Base-by-base conservation (phyloP, 2,329 filamentous ascomycete species). In the Aspergillus sojae region DNA sequence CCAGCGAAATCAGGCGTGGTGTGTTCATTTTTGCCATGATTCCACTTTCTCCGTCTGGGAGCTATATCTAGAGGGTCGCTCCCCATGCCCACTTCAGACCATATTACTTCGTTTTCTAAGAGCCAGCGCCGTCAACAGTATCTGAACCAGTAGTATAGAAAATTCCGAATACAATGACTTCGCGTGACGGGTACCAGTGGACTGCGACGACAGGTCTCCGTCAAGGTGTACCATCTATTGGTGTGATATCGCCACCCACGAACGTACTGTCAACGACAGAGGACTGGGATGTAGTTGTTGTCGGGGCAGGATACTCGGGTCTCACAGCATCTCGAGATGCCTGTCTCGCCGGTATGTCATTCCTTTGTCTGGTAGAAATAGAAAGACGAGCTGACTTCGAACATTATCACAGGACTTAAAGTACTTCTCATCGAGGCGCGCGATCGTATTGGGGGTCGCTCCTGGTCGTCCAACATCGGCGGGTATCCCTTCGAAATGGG, bases 401-500 rank as follows among this genome's bases (percentile, higher is more conserved):
- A 19, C 39, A n/a, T 41, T 4, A 41, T 7, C 39, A 10, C 63
- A 75, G 77, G 78, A 0, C 65, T 77, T 5, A 77, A 74, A 19
- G 80, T 82, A 0, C 71, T 84, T 1, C 74, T 84, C 1, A 60
- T 84, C 0, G 82, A 84, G 70, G 81, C 77, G 1, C 77, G 83
- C 19, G 81, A 85, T 65, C 74, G 82, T 0, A 81, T 84, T 56
- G 82, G 82, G 19, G 82, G 83, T 1, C 78, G 82, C 0, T 81
- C 81, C 2, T 84, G 80, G 79, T 79, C 79, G 0, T 77, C 80
- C 19, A 77, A 82, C 36, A 80, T 82, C 9, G 75, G 72, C 0
- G 81, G 79, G 0, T 80, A 83, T 16, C 76, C 77, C 0, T 83
- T 78, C 56, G 83, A 84, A 57, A 80, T 85, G 77, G 83, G 83